These are phyloP conservation scores for Magnolia sinica DNA, from an alignment of 164 flowering plant species.

Conservation along the genomic window DNA sequence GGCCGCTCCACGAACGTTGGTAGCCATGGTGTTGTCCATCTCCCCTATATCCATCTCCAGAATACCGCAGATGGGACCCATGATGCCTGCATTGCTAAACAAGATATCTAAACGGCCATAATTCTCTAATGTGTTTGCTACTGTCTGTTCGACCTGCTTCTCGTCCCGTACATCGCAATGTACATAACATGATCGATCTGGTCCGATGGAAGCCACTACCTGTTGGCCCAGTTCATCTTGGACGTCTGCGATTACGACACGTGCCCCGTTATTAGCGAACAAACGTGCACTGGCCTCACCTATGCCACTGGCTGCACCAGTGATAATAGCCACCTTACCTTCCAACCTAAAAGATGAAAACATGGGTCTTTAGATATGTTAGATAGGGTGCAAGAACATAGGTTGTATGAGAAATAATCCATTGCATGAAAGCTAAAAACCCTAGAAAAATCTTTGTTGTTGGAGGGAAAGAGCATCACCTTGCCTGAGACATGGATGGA, in stretches of 20 bases:
- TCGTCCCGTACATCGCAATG: slow-evolving; percentile 74
- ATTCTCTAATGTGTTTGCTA: slow-evolving; percentile 35
- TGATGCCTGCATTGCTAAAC: slow-evolving; percentile 71
- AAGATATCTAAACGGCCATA: slow-evolving; percentile 51
- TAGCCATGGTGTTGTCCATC: slow-evolving; percentile 48
- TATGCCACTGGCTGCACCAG: slow-evolving; percentile 82
- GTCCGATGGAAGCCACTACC: slow-evolving; percentile 42
- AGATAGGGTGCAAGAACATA: no score
- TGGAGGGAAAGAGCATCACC: background rate
- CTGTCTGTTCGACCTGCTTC: slow-evolving; percentile 47
- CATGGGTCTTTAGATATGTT: background rate
- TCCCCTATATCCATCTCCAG: slow-evolving; percentile 49
- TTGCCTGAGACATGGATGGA: background rate
- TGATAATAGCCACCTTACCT: slow-evolving; percentile 67
- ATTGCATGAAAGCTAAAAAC: background rate
- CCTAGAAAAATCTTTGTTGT: background rate
- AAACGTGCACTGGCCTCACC: slow-evolving; percentile 61
- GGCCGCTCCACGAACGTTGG: slow-evolving; percentile 62
- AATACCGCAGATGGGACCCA: slow-evolving; percentile 37
- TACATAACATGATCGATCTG: slow-evolving; percentile 30
- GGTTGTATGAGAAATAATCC: no score
- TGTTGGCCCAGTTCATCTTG: slow-evolving; percentile 55
- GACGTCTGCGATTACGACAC: slow-evolving; percentile 57
- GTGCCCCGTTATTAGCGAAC: slow-evolving; percentile 56
- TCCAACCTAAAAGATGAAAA: slow-evolving; percentile 36